These are phyloP conservation scores for Phialophora chinensis DNA, from an alignment of 2,329 filamentous ascomycete genomes.

Conservation along the genomic window DNA sequence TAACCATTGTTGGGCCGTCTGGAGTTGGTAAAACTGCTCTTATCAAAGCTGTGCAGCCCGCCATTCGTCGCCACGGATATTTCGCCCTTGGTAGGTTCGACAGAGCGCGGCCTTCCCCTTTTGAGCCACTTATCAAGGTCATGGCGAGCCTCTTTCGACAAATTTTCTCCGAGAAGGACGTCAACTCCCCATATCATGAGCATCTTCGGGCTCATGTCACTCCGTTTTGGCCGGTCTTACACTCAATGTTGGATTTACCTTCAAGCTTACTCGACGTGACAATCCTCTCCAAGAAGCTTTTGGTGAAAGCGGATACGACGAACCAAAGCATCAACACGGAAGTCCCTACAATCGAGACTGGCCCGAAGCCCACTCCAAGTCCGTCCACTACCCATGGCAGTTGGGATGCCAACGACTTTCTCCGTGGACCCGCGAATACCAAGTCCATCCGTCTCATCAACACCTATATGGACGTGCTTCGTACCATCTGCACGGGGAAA, in stretches of 20 bases:
- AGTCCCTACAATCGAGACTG: conserved; percentile 30
- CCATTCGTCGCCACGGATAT: conserved; percentile 64
- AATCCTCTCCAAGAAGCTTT: conserved; percentile 45
- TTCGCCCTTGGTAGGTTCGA: conserved; percentile 67
- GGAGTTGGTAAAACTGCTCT: conserved; percentile 67
- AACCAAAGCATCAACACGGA: conserved; percentile 37
- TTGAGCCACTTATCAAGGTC: conserved; percentile 66
- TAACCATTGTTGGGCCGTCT: conserved; percentile 62
- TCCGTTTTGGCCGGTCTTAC: conserved; percentile 64
- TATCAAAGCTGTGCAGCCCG: conserved; percentile 62
- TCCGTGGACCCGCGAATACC: conserved; percentile 49
- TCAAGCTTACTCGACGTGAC: conserved; percentile 65
- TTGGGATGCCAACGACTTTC: conserved; percentile 44
- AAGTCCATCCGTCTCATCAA: conserved; percentile 77
- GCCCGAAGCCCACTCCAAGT: conserved; percentile 5
- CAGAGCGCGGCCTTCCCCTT: conserved; percentile 63
- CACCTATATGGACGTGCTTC: conserved; percentile 83
- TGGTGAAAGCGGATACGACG: conserved; percentile 27
- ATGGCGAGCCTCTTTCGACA: conserved; percentile 67
- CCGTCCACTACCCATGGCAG: conserved; percentile 10
- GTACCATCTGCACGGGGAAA: conserved; percentile 80
- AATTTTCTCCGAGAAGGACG: conserved; percentile 69
- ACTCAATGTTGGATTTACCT: conserved; percentile 65
- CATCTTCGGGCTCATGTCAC: conserved; percentile 61
- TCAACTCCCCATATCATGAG: conserved; percentile 66